These are phyloP conservation scores for Ascosphaera aggregata DNA, from an alignment of 2,329 filamentous ascomycete genomes.

Conservation along the genomic window DNA sequence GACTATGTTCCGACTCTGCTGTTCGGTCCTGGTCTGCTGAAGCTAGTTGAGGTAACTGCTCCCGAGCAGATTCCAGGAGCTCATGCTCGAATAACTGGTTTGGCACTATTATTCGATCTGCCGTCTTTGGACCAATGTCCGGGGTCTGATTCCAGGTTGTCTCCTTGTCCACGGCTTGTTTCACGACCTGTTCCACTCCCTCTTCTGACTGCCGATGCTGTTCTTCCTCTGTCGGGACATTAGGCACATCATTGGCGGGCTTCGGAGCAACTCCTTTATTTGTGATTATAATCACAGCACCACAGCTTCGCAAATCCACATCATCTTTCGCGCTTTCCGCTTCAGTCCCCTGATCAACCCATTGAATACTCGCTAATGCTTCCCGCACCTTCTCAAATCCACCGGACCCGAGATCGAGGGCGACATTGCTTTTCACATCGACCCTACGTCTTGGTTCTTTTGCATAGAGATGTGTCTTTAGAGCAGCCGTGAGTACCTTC, in stretches of 20 bases:
- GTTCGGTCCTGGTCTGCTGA: too few relatives aligned
- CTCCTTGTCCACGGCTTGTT: too few relatives aligned
- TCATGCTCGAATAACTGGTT: too few relatives aligned
- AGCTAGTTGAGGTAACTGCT: too few relatives aligned
- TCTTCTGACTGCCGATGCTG: too few relatives aligned
- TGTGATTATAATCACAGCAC: constrained; percentile 11
- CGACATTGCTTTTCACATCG: constrained; percentile 6
- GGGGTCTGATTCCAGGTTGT: too few relatives aligned
- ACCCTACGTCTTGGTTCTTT: constrained; percentile 7
- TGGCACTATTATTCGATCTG: too few relatives aligned
- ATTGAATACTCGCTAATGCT: constrained; percentile 2
- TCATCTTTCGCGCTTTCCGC: constrained; percentile 1
- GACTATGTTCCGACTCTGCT: neutral
- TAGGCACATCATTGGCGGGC: too few relatives aligned
- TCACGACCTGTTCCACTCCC: too few relatives aligned
- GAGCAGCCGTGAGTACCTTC: constrained; percentile 15
- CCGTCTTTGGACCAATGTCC: too few relatives aligned
- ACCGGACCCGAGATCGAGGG: constrained; percentile 8
- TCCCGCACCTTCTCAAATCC: constrained; percentile 3
- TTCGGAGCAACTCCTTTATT: neutral
- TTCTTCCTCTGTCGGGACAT: too few relatives aligned
- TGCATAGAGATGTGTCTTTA: constrained; percentile 10
- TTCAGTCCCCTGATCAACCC: neutral
- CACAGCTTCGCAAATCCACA: constrained; percentile 11
- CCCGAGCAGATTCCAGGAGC: too few relatives aligned